phyloP scores from a whole-genome alignment of 2,329 filamentous ascomycete genomes.

The Bertia moriformis region DNA sequence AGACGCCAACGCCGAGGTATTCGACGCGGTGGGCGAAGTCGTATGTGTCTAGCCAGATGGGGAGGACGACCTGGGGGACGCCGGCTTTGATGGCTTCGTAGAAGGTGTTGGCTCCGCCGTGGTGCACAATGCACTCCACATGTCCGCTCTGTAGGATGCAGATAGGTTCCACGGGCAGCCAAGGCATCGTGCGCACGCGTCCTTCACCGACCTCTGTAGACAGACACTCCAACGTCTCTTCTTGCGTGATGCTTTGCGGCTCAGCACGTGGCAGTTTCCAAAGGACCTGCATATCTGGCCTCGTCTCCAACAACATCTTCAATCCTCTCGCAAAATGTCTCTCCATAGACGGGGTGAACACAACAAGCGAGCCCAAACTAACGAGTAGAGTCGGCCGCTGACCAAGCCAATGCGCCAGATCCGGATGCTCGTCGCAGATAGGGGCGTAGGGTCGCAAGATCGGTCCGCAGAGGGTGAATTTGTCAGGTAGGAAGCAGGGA shows the following conservation, averaged over 20 bases:
- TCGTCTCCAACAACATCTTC: slow-evolving; percentile 3
- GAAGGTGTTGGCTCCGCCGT: slow-evolving; percentile 19
- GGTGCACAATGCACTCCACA: slow-evolving; percentile 16
- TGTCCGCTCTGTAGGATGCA: slow-evolving; percentile 11
- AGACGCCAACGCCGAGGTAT: slow-evolving; percentile 7
- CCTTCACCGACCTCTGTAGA: not conserved
- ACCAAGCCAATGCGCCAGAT: slow-evolving; percentile 5
- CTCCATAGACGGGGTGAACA: slow-evolving; percentile 4
- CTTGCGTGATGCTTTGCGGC: slow-evolving; percentile 1
- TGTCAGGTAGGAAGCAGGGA: slow-evolving; percentile 4
- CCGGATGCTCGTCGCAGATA: not conserved
- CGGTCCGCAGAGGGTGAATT: slow-evolving; percentile 6
- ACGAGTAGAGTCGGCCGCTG: slow-evolving; percentile 6
- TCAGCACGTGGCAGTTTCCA: slow-evolving; percentile 7
- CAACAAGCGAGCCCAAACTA: slow-evolving; percentile 7
- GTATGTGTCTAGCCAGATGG: slow-evolving; percentile 9
- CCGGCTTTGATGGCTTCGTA: slow-evolving; percentile 8
- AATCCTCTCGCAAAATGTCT: slow-evolving; percentile 5
- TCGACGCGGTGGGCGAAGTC: slow-evolving; percentile 8
- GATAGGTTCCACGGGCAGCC: slow-evolving; percentile 6
- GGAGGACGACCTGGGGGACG: slow-evolving; percentile 7
- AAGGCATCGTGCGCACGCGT: slow-evolving; percentile 5
- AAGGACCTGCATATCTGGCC: slow-evolving; percentile 6
- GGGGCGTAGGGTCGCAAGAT: slow-evolving; percentile 6
- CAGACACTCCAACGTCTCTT: not conserved